phyloP scores from a whole-genome alignment of 2,329 filamentous ascomycete species.

The Penicillium fuscoglaucum region DNA sequence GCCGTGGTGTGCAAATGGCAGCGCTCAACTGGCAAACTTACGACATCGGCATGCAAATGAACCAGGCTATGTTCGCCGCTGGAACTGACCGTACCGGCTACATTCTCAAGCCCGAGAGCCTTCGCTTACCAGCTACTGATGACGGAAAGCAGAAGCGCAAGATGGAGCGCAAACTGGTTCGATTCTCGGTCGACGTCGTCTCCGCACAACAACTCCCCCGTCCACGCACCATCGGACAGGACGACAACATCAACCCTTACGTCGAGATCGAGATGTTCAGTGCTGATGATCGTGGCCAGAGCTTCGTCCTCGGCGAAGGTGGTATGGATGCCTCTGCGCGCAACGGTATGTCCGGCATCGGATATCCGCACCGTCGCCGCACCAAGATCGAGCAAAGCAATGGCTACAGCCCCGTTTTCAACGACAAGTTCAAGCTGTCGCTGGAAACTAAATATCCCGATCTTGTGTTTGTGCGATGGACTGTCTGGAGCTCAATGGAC shows the following conservation, averaged over 20 bases:
- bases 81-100: constrained; percentile 86
- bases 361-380: constrained; percentile 71
- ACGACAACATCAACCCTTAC: constrained; percentile 83
- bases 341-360: constrained; percentile 66
- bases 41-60: constrained; percentile 91
- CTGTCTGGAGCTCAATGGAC: constrained; percentile 81
- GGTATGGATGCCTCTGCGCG: constrained; percentile 65
- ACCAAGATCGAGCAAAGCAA: constrained; percentile 83
- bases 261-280: constrained; percentile 94
- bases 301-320: constrained; percentile 65
- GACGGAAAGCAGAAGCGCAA: constrained; percentile 50
- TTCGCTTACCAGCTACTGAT: constrained; percentile 53
- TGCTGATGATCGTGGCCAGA: constrained; percentile 85
- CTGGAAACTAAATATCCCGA: constrained; percentile 93
- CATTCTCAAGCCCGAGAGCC: constrained; percentile 84
- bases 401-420: constrained; percentile 89
- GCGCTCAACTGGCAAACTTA: constrained; percentile 99
- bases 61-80: constrained; percentile 95
- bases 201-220: constrained; percentile 94
- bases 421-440: constrained; percentile 74
- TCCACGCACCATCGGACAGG: constrained; percentile 68
- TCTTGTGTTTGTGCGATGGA: constrained; percentile 90
- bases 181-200: constrained; percentile 82
- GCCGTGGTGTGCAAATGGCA: constrained; percentile 94
- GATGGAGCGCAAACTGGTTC: constrained; percentile 76